These are phyloP conservation scores for Dunaliella primolecta DNA, from an alignment of 139 green algal genomes.

Conservation along the genomic window DNA sequence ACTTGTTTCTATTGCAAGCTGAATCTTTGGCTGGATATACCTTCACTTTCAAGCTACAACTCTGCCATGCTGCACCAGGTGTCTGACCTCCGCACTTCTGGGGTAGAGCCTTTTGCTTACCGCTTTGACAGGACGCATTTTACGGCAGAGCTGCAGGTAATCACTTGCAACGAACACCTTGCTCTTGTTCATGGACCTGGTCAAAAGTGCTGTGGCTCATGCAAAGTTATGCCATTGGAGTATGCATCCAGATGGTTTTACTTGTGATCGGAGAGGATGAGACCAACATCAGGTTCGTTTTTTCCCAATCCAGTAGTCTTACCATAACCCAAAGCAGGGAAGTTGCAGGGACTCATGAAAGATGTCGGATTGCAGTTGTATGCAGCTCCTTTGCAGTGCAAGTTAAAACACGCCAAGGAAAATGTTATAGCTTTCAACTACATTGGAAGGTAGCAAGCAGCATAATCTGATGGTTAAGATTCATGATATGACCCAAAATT, in stretches of 20 bases:
- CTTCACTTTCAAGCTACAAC: too few relatives aligned
- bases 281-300: background rate
- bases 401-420: too few relatives aligned
- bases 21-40: too few relatives aligned
- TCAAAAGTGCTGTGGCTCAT: background rate
- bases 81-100: constrained; percentile 58
- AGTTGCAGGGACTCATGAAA: background rate
- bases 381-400: too few relatives aligned
- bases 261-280: background rate
- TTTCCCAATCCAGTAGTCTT: too few relatives aligned
- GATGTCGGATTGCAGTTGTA: too few relatives aligned
- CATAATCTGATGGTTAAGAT: too few relatives aligned
- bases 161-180: background rate
- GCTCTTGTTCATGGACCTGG: background rate
- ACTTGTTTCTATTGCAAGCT: too few relatives aligned
- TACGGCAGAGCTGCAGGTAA: constrained; percentile 71
- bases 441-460: too few relatives aligned
- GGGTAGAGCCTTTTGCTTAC: constrained; percentile 90
- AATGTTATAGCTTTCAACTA: too few relatives aligned
- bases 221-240: background rate
- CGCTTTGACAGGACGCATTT: constrained; percentile 83
- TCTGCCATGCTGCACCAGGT: too few relatives aligned
- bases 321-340: background rate
- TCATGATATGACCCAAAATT: too few relatives aligned
- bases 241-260: background rate